Percentiles rank a stretch among this genome's conserved stretches.
phyloP scores from a whole-genome alignment of 2,329 filamentous ascomycete species.

The Alternaria ventricosa region DNA sequence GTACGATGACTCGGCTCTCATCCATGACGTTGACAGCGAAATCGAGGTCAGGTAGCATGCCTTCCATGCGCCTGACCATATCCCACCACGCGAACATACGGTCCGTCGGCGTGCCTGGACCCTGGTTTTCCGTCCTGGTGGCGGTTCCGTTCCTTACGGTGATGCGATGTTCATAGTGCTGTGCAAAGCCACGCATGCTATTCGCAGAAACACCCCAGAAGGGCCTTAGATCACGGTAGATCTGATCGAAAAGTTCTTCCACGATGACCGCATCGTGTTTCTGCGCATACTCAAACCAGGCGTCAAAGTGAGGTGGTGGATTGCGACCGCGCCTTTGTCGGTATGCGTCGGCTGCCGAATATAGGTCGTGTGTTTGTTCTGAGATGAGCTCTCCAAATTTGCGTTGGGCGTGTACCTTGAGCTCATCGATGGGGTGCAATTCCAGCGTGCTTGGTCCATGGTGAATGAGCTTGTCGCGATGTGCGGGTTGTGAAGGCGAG shows the following conservation, averaged over 20 bases:
- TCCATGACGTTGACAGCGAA: slow-evolving; percentile 59
- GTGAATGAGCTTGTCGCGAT: neutral
- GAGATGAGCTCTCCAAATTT: slow-evolving; percentile 39
- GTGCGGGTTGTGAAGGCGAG: neutral
- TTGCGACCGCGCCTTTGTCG: slow-evolving; percentile 54
- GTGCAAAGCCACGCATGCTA: slow-evolving; percentile 52
- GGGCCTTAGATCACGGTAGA: slow-evolving; percentile 57
- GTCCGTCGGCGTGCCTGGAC: slow-evolving; percentile 16
- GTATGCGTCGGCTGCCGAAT: slow-evolving; percentile 52
- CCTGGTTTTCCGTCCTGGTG: slow-evolving; percentile 35
- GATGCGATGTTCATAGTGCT: slow-evolving; percentile 48
- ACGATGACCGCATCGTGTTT: slow-evolving; percentile 53
- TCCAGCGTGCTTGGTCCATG: neutral
- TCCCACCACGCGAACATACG: slow-evolving; percentile 54
- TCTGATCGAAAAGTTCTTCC: slow-evolving; percentile 60
- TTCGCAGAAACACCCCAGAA: slow-evolving; percentile 57
- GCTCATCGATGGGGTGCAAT: slow-evolving; percentile 49
- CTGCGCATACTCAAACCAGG: slow-evolving; percentile 56
- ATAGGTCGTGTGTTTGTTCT: slow-evolving; percentile 47
- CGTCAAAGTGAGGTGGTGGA: slow-evolving; percentile 58
- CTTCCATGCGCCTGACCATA: slow-evolving; percentile 47
- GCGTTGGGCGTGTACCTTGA: slow-evolving; percentile 45
- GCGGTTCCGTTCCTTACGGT: slow-evolving; percentile 50
- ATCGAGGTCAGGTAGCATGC: slow-evolving; percentile 55
- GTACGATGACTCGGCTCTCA: slow-evolving; percentile 55